Evolutionary conservation across 257 asterid species (phyloP).

Genomic region (Verbena officinalis): DNA sequence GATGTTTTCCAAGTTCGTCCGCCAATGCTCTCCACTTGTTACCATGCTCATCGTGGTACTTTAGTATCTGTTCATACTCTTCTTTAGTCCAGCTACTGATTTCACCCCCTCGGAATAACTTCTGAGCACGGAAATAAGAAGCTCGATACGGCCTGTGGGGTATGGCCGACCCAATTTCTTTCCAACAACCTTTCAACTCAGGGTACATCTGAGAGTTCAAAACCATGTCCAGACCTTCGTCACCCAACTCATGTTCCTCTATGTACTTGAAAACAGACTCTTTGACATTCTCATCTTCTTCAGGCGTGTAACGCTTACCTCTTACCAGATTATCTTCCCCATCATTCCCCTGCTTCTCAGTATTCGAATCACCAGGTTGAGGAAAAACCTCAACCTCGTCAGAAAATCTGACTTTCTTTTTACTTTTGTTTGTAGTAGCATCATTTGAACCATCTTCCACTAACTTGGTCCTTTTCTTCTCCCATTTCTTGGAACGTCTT

Average conservation of each 20-base stretch:
- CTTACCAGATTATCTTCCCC: conserved; percentile 34
- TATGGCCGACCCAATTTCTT: conserved; percentile 40
- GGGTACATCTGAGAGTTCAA: conserved; percentile 35
- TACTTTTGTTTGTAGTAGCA: conserved; percentile 37
- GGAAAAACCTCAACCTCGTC: conserved; percentile 40
- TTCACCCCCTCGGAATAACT: conserved; percentile 44
- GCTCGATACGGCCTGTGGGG: conserved; percentile 47
- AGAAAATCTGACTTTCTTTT: conserved; percentile 54
- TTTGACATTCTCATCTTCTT: conserved; percentile 48
- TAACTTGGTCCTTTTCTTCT: conserved; percentile 27
- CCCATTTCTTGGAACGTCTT: conserved; percentile 19
- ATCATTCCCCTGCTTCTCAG: not conserved
- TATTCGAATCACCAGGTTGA: conserved; percentile 24
- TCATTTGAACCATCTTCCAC: conserved; percentile 26
- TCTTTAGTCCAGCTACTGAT: conserved; percentile 49
- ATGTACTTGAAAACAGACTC: conserved; percentile 47
- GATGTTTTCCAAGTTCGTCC: conserved; percentile 52
- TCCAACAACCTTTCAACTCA: conserved; percentile 50
- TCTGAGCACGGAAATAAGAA: conserved; percentile 44
- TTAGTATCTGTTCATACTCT: conserved; percentile 38
- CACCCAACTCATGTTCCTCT: conserved; percentile 40
- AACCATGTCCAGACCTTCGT: conserved; percentile 52
- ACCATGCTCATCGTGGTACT: conserved; percentile 40
- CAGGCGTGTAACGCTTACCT: conserved; percentile 52
- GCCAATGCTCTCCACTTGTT: conserved; percentile 52